These are phyloP conservation scores for Ceratobasidium sp. DNA, from an alignment of 1,284 basidiomycete species.

Conservation along the genomic window DNA sequence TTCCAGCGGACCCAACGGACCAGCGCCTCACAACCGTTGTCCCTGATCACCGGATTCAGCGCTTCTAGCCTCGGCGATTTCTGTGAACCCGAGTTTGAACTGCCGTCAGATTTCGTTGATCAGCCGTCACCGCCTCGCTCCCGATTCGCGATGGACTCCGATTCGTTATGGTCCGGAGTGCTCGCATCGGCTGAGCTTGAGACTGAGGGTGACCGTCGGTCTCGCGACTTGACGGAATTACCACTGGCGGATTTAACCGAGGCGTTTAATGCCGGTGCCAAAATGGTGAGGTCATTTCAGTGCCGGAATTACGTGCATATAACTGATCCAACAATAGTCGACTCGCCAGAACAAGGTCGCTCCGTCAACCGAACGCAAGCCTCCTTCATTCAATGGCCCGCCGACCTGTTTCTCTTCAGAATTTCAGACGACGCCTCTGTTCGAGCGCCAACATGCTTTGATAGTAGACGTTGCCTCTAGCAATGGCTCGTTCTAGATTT, in stretches of 20 bases:
- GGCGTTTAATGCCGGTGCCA: slow-evolving; percentile 44
- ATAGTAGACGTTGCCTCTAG: slow-evolving; percentile 12
- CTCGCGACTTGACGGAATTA: slow-evolving; percentile 46
- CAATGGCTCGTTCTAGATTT: slow-evolving; percentile 19
- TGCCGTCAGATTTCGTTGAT: slow-evolving; percentile 41
- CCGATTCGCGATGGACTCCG: neutral
- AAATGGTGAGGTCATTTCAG: slow-evolving; percentile 24
- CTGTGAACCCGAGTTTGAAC: slow-evolving; percentile 43
- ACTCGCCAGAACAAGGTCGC: slow-evolving; percentile 35
- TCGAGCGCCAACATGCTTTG: slow-evolving; percentile 25
- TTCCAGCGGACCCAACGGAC: no score
- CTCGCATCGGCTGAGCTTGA: slow-evolving; percentile 7
- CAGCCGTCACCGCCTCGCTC: slow-evolving; percentile 40
- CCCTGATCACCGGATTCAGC: slow-evolving; percentile 45
- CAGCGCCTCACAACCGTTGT: slow-evolving; percentile 15
- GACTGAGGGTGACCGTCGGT: slow-evolving; percentile 45
- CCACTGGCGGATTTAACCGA: slow-evolving; percentile 47
- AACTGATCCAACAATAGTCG: slow-evolving; percentile 7
- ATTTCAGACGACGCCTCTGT: slow-evolving; percentile 7
- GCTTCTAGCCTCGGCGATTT: slow-evolving; percentile 37
- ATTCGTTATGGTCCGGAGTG: slow-evolving; percentile 7
- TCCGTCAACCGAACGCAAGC: slow-evolving; percentile 12
- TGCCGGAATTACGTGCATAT: neutral
- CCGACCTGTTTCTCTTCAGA: slow-evolving; percentile 10
- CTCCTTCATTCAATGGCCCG: slow-evolving; percentile 17